Percentiles rank a stretch among this genome's conserved stretches.
Evolutionary conservation across 177 flowering plant genomes (phyloP).

Genomic region (Vitis hybrid): DNA sequence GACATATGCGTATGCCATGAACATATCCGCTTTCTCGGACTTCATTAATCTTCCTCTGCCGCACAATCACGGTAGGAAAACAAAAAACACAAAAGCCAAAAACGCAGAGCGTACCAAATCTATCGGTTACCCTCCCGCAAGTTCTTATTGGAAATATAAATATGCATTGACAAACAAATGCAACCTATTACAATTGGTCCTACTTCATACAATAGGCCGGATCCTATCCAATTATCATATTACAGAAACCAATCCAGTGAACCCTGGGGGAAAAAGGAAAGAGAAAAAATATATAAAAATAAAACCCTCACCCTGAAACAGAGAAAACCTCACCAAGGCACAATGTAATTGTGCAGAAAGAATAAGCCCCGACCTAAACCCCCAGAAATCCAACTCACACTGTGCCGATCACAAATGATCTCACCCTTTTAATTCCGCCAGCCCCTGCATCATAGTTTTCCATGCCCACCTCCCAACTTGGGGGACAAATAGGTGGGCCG

Average conservation of each 20-base stretch:
- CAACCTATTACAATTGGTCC: slow-evolving; percentile 19
- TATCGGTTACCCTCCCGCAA: too few relatives aligned
- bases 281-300: neutral
- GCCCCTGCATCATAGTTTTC: slow-evolving; percentile 57
- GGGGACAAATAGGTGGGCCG: slow-evolving; percentile 24
- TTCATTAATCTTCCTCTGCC: too few relatives aligned
- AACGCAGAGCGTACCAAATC: too few relatives aligned
- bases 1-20: too few relatives aligned
- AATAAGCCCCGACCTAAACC: slow-evolving; percentile 37
- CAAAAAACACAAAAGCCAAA: too few relatives aligned
- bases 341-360: slow-evolving; percentile 39
- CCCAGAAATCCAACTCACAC: slow-evolving; percentile 25
- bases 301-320: slow-evolving; percentile 22
- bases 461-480: slow-evolving; percentile 25
- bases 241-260: slow-evolving; percentile 23
- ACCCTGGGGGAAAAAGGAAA: slow-evolving; percentile 10
- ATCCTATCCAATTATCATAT: slow-evolving; percentile 10
- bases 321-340: slow-evolving; percentile 25
- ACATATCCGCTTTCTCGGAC: too few relatives aligned
- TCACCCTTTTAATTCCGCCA: slow-evolving; percentile 45
- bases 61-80: too few relatives aligned
- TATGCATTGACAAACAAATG: slow-evolving; percentile 13
- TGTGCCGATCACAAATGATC: slow-evolving; percentile 34
- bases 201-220: slow-evolving; percentile 21
- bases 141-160: too few relatives aligned